phyloP scores from a whole-genome alignment of 2,329 filamentous ascomycete genomes.

The Aspergillus ochraceoroseus region DNA sequence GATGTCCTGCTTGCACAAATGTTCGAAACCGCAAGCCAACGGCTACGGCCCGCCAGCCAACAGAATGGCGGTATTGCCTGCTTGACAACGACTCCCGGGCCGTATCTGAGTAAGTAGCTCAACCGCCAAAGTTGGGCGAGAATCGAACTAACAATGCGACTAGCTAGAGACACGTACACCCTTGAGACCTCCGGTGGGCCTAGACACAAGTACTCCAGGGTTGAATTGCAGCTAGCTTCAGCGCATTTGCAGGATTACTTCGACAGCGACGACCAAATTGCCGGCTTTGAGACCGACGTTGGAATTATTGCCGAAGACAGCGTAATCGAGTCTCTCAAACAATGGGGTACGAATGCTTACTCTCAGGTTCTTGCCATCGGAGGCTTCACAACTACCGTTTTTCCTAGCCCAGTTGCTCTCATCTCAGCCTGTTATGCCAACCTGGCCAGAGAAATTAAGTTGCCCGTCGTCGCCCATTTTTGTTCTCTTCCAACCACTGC shows the following conservation, averaged over 20 bases:
- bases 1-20: constrained; percentile 28
- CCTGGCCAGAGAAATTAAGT: constrained; percentile 28
- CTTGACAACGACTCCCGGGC: constrained; percentile 30
- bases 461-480: constrained; percentile 38
- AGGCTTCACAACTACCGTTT: constrained; percentile 25
- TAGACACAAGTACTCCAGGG: constrained; percentile 33
- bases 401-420: constrained; percentile 28
- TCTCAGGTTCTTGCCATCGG: constrained; percentile 35
- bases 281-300: constrained; percentile 27
- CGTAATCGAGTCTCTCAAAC: constrained; percentile 29
- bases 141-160: neutral
- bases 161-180: neutral
- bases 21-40: constrained; percentile 23
- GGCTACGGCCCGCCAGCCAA: constrained; percentile 24
- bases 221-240: constrained; percentile 34
- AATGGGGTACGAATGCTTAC: constrained; percentile 33
- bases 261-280: constrained; percentile 34
- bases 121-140: neutral
- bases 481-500: constrained; percentile 28
- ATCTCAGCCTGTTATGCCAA: constrained; percentile 35
- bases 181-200: constrained; percentile 22
- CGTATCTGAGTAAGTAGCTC: constrained; percentile 29
- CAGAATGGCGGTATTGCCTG: constrained; percentile 31
- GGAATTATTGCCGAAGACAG: constrained; percentile 27
- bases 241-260: constrained; percentile 37